These are phyloP conservation scores for Lolium perenne DNA, from an alignment of 176 grass and related monocot species.

Conservation along the genomic window DNA sequence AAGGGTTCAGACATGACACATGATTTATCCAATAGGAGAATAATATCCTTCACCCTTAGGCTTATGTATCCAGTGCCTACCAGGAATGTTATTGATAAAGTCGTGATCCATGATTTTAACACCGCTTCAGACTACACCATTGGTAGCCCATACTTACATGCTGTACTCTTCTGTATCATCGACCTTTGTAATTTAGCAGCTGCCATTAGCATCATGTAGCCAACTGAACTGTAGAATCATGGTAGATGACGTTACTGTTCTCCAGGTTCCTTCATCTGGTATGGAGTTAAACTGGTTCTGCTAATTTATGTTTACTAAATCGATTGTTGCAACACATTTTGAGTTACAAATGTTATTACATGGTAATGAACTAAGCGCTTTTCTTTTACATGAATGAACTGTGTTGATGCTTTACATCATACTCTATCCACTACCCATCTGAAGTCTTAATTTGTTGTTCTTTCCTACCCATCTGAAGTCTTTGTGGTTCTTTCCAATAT, in stretches of 20 bases:
- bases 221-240: not conserved
- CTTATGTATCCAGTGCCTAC: not conserved
- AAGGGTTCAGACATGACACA: too few relatives aligned
- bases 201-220: not conserved
- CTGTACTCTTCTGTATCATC: not conserved
- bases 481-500: too few relatives aligned
- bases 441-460: too few relatives aligned
- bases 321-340: not conserved
- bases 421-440: too few relatives aligned
- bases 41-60: not conserved
- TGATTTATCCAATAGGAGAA: conserved; percentile 10
- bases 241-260: not conserved
- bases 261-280: not conserved
- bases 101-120: conserved; percentile 31
- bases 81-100: conserved; percentile 11
- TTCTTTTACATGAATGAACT: too few relatives aligned
- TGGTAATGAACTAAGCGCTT: too few relatives aligned
- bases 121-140: not conserved
- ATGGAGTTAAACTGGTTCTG: not conserved
- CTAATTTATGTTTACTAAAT: not conserved
- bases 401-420: too few relatives aligned
- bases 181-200: conserved; percentile 8
- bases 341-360: too few relatives aligned
- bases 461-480: too few relatives aligned
- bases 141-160: not conserved